These are phyloP conservation scores for Gentiana dahurica DNA, from an alignment of 257 asterid species.

Conservation along the genomic window DNA sequence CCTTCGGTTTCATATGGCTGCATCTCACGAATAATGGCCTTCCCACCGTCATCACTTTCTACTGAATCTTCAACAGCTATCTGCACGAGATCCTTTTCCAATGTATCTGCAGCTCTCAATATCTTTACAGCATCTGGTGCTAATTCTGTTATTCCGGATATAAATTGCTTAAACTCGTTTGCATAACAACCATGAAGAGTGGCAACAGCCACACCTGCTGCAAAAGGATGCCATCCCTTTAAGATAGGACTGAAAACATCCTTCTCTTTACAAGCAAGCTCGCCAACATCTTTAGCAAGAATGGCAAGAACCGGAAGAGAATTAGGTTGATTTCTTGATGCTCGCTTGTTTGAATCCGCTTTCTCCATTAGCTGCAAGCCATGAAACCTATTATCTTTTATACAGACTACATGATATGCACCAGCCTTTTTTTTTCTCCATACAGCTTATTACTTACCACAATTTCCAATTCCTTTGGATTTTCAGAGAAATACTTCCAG, in stretches of 20 bases:
- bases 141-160: conserved; percentile 77
- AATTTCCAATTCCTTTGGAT: no score
- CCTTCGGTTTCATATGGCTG: conserved; percentile 98
- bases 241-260: conserved; percentile 74
- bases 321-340: conserved; percentile 74
- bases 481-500: no score
- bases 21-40: conserved; percentile 99
- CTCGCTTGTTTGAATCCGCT: conserved; percentile 95
- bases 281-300: conserved; percentile 95
- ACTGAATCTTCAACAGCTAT: conserved; percentile 98
- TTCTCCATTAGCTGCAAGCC: conserved; percentile 74
- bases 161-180: conserved; percentile 88
- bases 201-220: conserved; percentile 97
- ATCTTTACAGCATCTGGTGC: conserved; percentile 94
- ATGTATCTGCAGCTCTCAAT: conserved; percentile 88
- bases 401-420: no score
- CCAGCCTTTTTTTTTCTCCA: no score
- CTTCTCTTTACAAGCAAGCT: conserved; percentile 73
- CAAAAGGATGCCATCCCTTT: conserved; percentile 94
- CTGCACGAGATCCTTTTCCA: conserved; percentile 91
- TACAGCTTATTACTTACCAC: no score
- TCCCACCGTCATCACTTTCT: conserved; percentile 99
- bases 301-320: conserved; percentile 92
- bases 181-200: conserved; percentile 89
- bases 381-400: conserved; percentile 1